Base-by-base conservation (phyloP, 352 stramenopile genomes). In the Pythium grandisporangium region DNA sequence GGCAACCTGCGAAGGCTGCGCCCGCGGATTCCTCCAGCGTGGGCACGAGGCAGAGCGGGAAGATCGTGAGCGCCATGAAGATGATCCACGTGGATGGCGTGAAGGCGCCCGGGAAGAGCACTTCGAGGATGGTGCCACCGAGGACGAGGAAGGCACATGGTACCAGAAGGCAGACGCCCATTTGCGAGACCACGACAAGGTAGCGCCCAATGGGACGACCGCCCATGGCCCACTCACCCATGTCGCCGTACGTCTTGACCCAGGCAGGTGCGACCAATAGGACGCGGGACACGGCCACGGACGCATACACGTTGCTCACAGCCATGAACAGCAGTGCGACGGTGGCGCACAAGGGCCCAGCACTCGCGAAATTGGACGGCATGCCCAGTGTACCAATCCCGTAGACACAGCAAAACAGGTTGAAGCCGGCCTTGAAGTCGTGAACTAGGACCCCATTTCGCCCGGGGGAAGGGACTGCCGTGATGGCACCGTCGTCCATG, bases 341-440 rank as follows among this genome's bases (percentile, higher is more conserved):
- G 6, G 40, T 37, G 23, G 55, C 59, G 27, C 42, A 41, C 10
- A 44, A 35, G 5, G 55, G 55, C 2, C 59, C 59, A 20, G 59
- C 59, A 10, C 59, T 54, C 7, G 59, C 42, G 37, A 63, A 70
- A 44, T 70, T 70, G 32, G 27, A 49, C 3, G 61, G 56, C 50
- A 70, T 66, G 13, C 61, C 56, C 16, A 70, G 55, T 16, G 61
- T 66, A n/a, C 61, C 61, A 29, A 70, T 44, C 32, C 59, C 59
- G 38, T 59, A 69, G 8, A 69, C 59, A 30, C 51, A 60, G 43
- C 59, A 69, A 24, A 58, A 58, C 25, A 58, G 51, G 35, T 58
- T 58, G 44, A 58, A 58, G 11, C 43, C 30, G 27, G 43, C 50
- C 43, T 62, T 68, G 55, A 37, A 34, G 37, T 67, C 58, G 35